Conservation (phyloP, 345 rosid species). For the Eucalyptus albens region DNA sequence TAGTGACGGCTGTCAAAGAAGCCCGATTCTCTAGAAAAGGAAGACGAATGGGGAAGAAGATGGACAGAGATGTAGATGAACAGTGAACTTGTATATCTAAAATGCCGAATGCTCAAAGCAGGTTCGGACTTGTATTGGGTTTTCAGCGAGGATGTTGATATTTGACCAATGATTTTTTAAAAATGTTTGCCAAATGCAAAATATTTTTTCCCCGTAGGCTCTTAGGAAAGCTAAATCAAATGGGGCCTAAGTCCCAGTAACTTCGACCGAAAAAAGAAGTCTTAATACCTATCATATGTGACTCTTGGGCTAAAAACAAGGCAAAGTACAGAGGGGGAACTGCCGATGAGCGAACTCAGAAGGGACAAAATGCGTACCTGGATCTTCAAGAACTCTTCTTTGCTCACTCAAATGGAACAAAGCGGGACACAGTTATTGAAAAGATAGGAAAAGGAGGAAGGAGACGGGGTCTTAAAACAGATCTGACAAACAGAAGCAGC, state of each 20-base stretch:
- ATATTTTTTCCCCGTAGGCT: accelerated
- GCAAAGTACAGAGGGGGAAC: not conserved
- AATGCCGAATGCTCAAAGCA: accelerated
- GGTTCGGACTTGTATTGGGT: accelerated
- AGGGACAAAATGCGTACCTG: conserved; percentile 33
- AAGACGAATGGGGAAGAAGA: too few species aligned
- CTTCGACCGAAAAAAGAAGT: not conserved
- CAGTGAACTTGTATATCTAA: accelerated
- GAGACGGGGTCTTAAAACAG: not conserved
- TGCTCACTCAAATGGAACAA: conserved; percentile 26
- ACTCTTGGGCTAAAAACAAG: not conserved
- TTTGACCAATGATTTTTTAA: accelerated
- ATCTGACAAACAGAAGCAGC: not conserved
- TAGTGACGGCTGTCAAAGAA: accelerated
- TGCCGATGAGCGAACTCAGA: not conserved
- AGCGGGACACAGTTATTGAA: not conserved
- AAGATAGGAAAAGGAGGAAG: not conserved
- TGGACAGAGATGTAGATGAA: too few species aligned
- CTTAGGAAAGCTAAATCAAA: accelerated
- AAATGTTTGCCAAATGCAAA: accelerated
- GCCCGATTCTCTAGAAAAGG: accelerated
- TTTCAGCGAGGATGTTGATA: too few species aligned
- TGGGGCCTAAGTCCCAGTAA: accelerated
- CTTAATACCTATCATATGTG: not conserved
- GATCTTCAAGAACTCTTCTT: conserved; percentile 96